Evolutionary conservation across 148 eudicot genomes (phyloP), one percentile per base, ranked within the genome.

Genomic region (Pharnaceum exiguum): DNA sequence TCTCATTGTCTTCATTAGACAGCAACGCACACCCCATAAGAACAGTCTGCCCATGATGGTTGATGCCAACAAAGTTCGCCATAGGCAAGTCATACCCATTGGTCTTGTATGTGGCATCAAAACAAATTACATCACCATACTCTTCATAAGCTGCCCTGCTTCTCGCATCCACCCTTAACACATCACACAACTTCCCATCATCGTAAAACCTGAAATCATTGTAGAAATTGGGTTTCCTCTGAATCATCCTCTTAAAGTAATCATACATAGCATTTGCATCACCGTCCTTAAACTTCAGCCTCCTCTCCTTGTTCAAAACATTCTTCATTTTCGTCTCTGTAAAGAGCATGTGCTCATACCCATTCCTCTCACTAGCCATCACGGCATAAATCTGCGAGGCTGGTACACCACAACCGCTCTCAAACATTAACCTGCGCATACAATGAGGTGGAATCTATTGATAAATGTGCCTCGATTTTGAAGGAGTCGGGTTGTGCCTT

Each of bases 161-260:
- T 59, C 77, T 77, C 37, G n/a, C n/a, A n/a, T n/a, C n/a, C n/a
- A n/a, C n/a, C n/a, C n/a, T n/a, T n/a, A n/a, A n/a, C n/a, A n/a
- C 79, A 65, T 50, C 81, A 10, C 78, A 67, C 77, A 83, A 69
- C 47, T 53, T 72, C 64, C 75, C 71, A 51, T 72, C 77, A 9
- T 74, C 79, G 33, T 83, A 81, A 7, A 80, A 67, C 38, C 81
- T 81, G 52, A 80, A 67, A 2, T 79, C 79, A 56, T 83, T 77
- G 40, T 68, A 83, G 49, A 80, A 80, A 13, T 78, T 80, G n/a
- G n/a, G n/a, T n/a, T n/a, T n/a, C n/a, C n/a, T n/a, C n/a, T n/a
- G n/a, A n/a, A n/a, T n/a, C n/a, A n/a, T n/a, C n/a, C n/a, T n/a
- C n/a, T n/a, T n/a, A n/a, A n/a, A n/a, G n/a, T n/a, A n/a, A n/a